phyloP scores from a whole-genome alignment of 345 rosid species.

The Pistacia integerrima region DNA sequence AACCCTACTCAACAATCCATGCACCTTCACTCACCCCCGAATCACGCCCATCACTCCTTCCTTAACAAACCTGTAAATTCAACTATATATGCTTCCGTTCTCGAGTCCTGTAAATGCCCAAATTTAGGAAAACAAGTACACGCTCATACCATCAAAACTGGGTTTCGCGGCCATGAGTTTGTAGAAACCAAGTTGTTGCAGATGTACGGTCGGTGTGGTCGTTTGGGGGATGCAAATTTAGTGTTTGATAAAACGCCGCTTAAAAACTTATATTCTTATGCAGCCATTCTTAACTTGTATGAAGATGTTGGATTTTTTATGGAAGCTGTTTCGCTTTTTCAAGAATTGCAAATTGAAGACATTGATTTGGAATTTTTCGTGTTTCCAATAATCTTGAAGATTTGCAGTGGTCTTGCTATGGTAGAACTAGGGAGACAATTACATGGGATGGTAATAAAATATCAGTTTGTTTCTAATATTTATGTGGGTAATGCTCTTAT shows the following conservation, averaged over 20 bases:
- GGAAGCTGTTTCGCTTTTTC: constrained; percentile 39
- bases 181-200: constrained; percentile 68
- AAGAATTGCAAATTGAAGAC: constrained; percentile 34
- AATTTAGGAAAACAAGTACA: constrained; percentile 49
- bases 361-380: constrained; percentile 43
- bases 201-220: constrained; percentile 44
- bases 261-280: constrained; percentile 54
- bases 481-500: constrained; percentile 55
- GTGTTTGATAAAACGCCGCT: constrained; percentile 49
- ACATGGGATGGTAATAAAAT: constrained; percentile 45
- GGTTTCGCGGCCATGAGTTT: constrained; percentile 50
- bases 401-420: constrained; percentile 45
- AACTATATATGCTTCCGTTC: constrained; percentile 43
- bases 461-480: constrained; percentile 33
- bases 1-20: constrained; percentile 10
- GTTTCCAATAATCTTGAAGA: constrained; percentile 47
- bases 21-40: not conserved
- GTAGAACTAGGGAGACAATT: constrained; percentile 45
- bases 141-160: constrained; percentile 43
- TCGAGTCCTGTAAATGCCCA: constrained; percentile 51
- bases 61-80: constrained; percentile 35
- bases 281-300: constrained; percentile 47
- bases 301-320: constrained; percentile 39
- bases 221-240: constrained; percentile 35
- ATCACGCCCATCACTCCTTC: constrained; percentile 16